Percentiles rank a stretch among this genome's conserved stretches.
Conservation (phyloP, 2,329 filamentous ascomycete species). For the Sporothrix dimorphospora region DNA sequence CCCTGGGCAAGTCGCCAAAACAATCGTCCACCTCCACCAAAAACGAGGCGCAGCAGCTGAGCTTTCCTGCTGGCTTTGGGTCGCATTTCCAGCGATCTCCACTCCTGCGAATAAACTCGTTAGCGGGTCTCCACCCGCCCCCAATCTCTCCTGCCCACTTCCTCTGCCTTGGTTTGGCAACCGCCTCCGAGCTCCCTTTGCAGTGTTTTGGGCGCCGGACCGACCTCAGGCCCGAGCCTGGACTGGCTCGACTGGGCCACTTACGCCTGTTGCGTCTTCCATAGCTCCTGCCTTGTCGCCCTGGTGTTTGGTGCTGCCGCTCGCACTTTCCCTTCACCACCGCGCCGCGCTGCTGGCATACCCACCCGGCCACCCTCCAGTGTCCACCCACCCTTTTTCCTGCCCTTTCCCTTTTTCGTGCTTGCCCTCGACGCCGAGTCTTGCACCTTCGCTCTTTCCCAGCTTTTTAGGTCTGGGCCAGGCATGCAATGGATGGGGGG, state of each 20-base stretch:
- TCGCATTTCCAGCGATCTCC: slow-evolving; percentile 17
- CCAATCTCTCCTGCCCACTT: slow-evolving; percentile 14
- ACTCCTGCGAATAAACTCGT: slow-evolving; percentile 16
- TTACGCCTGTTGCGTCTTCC: neutral
- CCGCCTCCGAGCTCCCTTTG: neutral
- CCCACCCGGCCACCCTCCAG: neutral
- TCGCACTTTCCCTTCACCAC: slow-evolving; percentile 10
- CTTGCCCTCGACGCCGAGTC: neutral
- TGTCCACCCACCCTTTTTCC: neutral
- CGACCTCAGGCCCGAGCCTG: neutral
- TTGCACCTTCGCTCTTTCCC: neutral
- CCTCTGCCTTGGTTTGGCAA: slow-evolving; percentile 16
- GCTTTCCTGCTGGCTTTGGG: neutral
- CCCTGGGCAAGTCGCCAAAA: no score
- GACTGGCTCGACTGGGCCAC: neutral
- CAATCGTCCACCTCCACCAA: neutral
- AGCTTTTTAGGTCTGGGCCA: neutral
- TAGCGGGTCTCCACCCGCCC: slow-evolving; percentile 20
- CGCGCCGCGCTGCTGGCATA: no score
- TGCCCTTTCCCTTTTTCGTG: neutral
- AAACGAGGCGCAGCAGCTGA: slow-evolving; percentile 29
- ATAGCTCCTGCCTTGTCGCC: slow-evolving; percentile 1
- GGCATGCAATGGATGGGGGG: slow-evolving; percentile 6
- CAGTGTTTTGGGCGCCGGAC: neutral
- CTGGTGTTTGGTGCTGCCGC: neutral